phyloP scores from a whole-genome alignment of 2,329 filamentous ascomycete species.

The Nemania diffusa region DNA sequence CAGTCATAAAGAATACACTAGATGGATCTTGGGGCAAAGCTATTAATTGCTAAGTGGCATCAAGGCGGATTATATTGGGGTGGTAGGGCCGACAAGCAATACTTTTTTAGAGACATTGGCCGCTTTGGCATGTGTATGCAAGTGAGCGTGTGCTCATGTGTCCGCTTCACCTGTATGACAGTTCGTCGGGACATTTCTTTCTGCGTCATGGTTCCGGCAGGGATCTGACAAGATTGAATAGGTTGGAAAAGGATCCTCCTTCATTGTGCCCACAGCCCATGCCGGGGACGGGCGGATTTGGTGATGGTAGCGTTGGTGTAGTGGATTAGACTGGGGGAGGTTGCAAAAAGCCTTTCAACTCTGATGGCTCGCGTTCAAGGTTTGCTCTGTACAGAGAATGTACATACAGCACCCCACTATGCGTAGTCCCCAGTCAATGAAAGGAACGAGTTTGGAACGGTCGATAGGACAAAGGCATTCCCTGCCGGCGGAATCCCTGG shows the following conservation, averaged over 20 bases:
- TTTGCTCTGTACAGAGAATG: conserved; percentile 41
- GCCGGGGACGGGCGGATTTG: conserved; percentile 47
- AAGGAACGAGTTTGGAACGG: conserved; percentile 50
- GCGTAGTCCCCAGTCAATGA: conserved; percentile 44
- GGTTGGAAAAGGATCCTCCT: conserved; percentile 46
- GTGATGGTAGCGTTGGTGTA: conserved; percentile 48
- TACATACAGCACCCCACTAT: conserved; percentile 32
- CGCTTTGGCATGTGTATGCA: conserved; percentile 52
- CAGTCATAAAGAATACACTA: conserved; percentile 44
- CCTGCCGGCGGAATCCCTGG: conserved; percentile 45
- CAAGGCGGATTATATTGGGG: conserved; percentile 51
- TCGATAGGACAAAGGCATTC: conserved; percentile 47
- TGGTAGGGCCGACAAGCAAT: conserved; percentile 52
- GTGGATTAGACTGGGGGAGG: conserved; percentile 45
- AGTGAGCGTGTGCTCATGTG: conserved; percentile 48
- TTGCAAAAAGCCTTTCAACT: conserved; percentile 46
- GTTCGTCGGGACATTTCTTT: conserved; percentile 48
- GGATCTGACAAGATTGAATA: conserved; percentile 46
- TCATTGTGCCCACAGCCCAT: conserved; percentile 47
- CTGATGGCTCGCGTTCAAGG: conserved; percentile 46
- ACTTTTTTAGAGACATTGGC: conserved; percentile 50
- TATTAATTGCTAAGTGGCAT: conserved; percentile 45
- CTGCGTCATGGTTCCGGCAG: conserved; percentile 53
- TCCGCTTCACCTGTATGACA: conserved; percentile 50
- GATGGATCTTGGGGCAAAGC: conserved; percentile 41